Evolutionary conservation across 768 basidiomycete genomes (phyloP).

Genomic region (Tulasnella calospora): DNA sequence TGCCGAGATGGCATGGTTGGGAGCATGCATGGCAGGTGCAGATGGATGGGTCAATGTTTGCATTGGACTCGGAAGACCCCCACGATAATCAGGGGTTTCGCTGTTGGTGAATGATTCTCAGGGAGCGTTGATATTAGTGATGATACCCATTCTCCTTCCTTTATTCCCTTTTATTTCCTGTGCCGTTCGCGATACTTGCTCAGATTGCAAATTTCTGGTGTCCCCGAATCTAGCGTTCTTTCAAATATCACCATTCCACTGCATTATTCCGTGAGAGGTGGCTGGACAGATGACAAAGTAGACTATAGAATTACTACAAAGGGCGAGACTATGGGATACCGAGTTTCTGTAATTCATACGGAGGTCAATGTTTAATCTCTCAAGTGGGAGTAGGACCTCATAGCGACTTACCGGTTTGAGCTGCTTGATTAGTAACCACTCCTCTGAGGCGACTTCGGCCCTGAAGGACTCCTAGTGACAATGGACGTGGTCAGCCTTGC

Average conservation of each 20-base stretch:
- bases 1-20: slow-evolving; percentile 91
- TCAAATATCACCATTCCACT: neutral
- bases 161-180: slow-evolving; percentile 4
- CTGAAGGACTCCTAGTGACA: slow-evolving; percentile 69
- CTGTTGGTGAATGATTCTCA: neutral
- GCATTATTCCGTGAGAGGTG: neutral
- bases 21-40: slow-evolving; percentile 82
- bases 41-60: slow-evolving; percentile 96
- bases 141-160: neutral
- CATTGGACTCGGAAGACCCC: slow-evolving; percentile 48
- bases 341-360: neutral
- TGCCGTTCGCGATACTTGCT: neutral
- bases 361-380: neutral
- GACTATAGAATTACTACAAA: neutral
- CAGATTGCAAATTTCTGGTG: too few relatives aligned
- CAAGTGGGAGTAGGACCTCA: neutral
- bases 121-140: neutral
- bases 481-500: slow-evolving; percentile 14
- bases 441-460: slow-evolving; percentile 80
- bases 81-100: neutral
- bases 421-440: slow-evolving; percentile 88
- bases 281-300: neutral
- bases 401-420: slow-evolving; percentile 69
- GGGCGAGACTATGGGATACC: slow-evolving; percentile 9
- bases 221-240: too few relatives aligned